Percentiles rank a stretch among this genome's conserved stretches.
These are phyloP conservation scores for Pseudocohnilembus persalinus DNA, from an alignment of 169 alveolate genomes.

Conservation along the genomic window DNA sequence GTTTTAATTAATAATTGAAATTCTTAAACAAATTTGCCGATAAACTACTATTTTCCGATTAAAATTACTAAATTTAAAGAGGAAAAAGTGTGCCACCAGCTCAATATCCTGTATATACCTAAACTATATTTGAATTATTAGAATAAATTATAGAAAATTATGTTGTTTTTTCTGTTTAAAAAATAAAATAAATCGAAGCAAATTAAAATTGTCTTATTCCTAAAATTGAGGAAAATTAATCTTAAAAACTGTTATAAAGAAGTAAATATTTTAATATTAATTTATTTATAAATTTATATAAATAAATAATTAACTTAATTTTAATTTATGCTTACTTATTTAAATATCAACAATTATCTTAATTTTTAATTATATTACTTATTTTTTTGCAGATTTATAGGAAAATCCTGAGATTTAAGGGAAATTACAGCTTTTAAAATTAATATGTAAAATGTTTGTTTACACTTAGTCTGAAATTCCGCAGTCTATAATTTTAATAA, in stretches of 20 bases:
- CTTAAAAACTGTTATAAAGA: too few relatives aligned
- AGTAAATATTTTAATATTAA: too few relatives aligned
- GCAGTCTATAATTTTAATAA: not conserved
- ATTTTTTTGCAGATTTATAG: not conserved
- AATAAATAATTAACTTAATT: too few relatives aligned
- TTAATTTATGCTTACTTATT: too few relatives aligned
- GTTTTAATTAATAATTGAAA: not conserved
- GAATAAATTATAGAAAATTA: not conserved
- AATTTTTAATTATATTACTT: too few relatives aligned
- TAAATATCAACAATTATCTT: too few relatives aligned
- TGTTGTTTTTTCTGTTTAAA: not conserved
- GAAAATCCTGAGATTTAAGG: not conserved
- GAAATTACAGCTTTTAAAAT: not conserved
- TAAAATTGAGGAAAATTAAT: too few relatives aligned
- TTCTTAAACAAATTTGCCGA: not conserved
- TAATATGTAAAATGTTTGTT: not conserved
- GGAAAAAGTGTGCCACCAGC: not conserved
- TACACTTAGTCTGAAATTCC: not conserved
- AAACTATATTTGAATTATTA: not conserved
- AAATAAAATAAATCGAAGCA: too few relatives aligned
- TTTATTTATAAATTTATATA: too few relatives aligned
- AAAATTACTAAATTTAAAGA: not conserved
- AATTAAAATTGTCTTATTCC: too few relatives aligned
- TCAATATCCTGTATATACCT: not conserved
- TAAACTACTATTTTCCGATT: not conserved